Evolutionary conservation across 176 grass and related monocot genomes (phyloP).

Genomic region (Saccharum spontaneum): DNA sequence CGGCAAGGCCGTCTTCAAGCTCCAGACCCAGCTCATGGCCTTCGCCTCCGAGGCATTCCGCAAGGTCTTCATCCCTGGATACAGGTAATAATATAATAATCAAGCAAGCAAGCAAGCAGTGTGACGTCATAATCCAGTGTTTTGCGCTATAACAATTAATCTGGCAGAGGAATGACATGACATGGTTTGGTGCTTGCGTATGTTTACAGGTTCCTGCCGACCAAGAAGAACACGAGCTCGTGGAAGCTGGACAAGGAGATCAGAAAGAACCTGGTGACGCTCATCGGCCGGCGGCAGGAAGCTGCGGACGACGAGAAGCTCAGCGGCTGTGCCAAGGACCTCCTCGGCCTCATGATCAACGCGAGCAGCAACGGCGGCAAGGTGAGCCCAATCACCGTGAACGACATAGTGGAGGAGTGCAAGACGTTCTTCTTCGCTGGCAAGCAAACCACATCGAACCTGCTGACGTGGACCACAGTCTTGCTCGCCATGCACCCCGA

Average conservation of each 20-base stretch:
- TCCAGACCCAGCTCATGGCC: constrained; percentile 89
- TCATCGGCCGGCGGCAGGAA: constrained; percentile 69
- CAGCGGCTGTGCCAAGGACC: constrained; percentile 59
- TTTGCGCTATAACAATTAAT: background rate
- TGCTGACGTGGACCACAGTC: constrained; percentile 91
- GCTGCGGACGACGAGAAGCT: constrained; percentile 36
- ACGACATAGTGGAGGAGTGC: constrained; percentile 97
- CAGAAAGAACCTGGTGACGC: constrained; percentile 69
- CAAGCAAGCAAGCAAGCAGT: background rate
- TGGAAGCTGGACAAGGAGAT: constrained; percentile 98
- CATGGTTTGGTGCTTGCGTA: background rate
- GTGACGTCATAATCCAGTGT: background rate
- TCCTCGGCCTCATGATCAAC: constrained; percentile 85
- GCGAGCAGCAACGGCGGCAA: constrained; percentile 32
- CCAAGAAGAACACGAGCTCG: constrained; percentile 90
- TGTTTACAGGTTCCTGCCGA: constrained; percentile 74
- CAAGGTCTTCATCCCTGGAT: constrained; percentile 97
- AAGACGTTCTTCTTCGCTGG: constrained; percentile 98
- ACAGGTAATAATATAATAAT: constrained; percentile 47
- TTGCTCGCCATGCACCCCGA: constrained; percentile 94
- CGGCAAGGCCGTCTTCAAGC: constrained; percentile 78
- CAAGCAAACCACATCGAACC: constrained; percentile 96
- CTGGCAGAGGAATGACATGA: background rate
- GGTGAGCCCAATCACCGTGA: constrained; percentile 64
- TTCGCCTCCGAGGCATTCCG: constrained; percentile 91